Base-by-base conservation (phyloP, 2,329 filamentous ascomycete species). In the Fonsecaea pedrosoi region DNA sequence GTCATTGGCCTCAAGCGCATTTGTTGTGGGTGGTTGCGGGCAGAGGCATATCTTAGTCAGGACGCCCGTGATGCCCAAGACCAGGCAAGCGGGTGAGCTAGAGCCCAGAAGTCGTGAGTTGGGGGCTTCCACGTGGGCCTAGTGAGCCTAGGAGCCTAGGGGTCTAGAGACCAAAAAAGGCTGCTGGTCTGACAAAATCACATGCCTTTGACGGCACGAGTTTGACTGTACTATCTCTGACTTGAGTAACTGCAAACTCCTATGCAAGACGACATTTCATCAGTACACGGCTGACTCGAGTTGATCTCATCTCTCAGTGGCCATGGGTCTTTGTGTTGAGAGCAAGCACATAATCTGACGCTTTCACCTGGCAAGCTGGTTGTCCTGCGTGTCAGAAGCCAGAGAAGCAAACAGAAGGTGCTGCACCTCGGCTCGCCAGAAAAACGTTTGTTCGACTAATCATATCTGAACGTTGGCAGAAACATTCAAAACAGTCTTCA, bases 31-130 rank as follows among this genome's bases (percentile, higher is more conserved):
- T 35, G 25, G 45, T 38, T 38, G 34, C n/a, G 18, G 30, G 34
- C 12, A 60, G 62, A 54, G 62, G 60, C 55, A 64, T 55, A 64
- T 68, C 66, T 68, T 68, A 68, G 66, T 68, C 66, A 68, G 60
- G 40, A 64, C 13, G 21, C 4, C 42, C 30, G 6, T 32, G 30
- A 32, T 32, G 30, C 30, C 30, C 30, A 4, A 6, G 6, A 32
- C 4, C 4, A 32, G 30, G 30, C 30, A 3, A 32, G 4, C 30
- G 30, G 30, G 30, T 4, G 3, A 32, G 30, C 30, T 32, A 32
- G 30, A 4, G 30, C 30, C 30, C 30, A 32, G 30, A 32, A 6
- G 30, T 32, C 30, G 30, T 32, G 30, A 32, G 30, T 32, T 32
- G 30, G 30, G 30, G 30, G 4, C 30, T 6, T 32, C 30, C 30